phyloP scores from a whole-genome alignment of 2,329 filamentous ascomycete species.

The Arthrobotrys iridis region DNA sequence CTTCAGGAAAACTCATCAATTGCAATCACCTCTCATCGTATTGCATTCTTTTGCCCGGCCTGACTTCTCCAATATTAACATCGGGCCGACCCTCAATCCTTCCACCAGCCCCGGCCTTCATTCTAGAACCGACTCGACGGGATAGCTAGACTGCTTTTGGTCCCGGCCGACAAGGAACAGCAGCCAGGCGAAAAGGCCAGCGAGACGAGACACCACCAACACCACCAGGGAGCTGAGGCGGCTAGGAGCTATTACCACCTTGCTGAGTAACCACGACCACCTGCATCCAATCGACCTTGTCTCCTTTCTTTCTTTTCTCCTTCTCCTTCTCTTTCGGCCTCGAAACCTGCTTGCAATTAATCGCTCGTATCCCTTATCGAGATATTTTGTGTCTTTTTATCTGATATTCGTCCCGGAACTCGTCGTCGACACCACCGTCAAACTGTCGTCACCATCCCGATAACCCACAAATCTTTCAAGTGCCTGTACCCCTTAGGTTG shows the following conservation, averaged over 20 bases:
- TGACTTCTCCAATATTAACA: no score
- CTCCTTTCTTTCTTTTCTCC: conserved; percentile 60
- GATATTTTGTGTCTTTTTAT: not conserved
- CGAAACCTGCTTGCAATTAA: conserved; percentile 10
- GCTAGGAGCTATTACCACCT: not conserved
- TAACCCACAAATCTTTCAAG: conserved; percentile 43
- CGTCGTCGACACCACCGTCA: conserved; percentile 41
- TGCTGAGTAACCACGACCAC: not conserved
- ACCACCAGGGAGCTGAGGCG: not conserved
- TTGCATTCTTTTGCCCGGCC: no score
- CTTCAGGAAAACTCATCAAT: no score
- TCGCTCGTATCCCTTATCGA: not conserved
- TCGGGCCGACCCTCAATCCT: not conserved
- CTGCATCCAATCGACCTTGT: not conserved
- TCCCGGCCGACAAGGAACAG: conserved; percentile 22
- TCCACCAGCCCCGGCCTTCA: no score
- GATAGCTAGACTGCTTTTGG: conserved; percentile 15
- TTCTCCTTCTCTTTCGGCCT: conserved; percentile 24
- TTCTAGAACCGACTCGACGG: conserved; percentile 27
- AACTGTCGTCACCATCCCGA: conserved; percentile 45
- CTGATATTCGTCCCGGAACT: conserved; percentile 1
- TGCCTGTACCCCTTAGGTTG: conserved; percentile 54
- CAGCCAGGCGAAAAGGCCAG: conserved; percentile 51
- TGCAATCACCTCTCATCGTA: no score
- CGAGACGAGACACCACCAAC: conserved; percentile 37